phyloP scores from a whole-genome alignment of 2,329 filamentous ascomycete species.

The Ceratocystis huliohia region DNA sequence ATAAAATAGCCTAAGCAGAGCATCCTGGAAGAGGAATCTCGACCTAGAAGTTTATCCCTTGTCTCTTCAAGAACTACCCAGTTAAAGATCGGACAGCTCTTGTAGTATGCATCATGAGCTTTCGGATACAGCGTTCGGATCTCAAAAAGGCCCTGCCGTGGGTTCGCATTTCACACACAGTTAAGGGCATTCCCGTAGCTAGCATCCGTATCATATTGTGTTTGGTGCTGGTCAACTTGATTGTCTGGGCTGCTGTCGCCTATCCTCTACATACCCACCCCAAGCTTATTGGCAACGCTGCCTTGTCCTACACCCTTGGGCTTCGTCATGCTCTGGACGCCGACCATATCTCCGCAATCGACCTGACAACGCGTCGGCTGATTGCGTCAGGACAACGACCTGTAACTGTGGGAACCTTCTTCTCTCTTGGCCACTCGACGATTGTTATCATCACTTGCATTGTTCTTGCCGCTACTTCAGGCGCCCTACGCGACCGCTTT shows the following conservation, averaged over 20 bases:
- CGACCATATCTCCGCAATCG: slow-evolving; percentile 80
- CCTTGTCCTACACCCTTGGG: slow-evolving; percentile 77
- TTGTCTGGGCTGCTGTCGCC: slow-evolving; percentile 43
- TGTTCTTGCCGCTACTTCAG: slow-evolving; percentile 80
- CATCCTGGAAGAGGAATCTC: not conserved
- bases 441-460: slow-evolving; percentile 85
- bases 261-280: slow-evolving; percentile 42
- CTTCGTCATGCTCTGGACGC: slow-evolving; percentile 92
- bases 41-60: not conserved
- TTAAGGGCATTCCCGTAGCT: slow-evolving; percentile 17
- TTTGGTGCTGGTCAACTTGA: slow-evolving; percentile 39
- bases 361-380: slow-evolving; percentile 83
- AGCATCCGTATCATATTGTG: slow-evolving; percentile 38
- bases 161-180: slow-evolving; percentile 18
- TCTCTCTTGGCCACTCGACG: slow-evolving; percentile 85
- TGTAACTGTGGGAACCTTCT: slow-evolving; percentile 87
- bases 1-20: too few relatives aligned
- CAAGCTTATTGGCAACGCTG: slow-evolving; percentile 61
- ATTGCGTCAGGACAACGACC: slow-evolving; percentile 75
- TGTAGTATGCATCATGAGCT: not conserved
- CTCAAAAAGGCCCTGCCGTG: slow-evolving; percentile 16
- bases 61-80: not conserved
- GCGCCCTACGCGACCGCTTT: slow-evolving; percentile 69
- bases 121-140: not conserved
- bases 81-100: not conserved